Evolutionary conservation across 768 basidiomycete species (phyloP), one percentile per base, ranked within the genome.

Genomic region (Leccinum subgranulosum): DNA sequence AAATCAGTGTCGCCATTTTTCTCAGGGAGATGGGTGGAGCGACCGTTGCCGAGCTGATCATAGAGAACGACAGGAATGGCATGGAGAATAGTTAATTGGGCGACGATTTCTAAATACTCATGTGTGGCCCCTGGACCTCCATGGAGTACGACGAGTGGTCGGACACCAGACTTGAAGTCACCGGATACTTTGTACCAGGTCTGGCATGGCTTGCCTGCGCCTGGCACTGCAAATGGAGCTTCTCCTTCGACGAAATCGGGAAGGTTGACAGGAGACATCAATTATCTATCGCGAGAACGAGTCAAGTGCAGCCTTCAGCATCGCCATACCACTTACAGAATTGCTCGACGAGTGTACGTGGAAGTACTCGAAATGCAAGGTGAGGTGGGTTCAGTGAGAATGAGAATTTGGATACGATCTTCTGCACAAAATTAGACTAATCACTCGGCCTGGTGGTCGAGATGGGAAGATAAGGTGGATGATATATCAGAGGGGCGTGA

Each of bases 1-100:
- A 85, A 85, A 12, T 43, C 39, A 2, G 64, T 59, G 31, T 77
- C 74, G 14, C 71, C 73, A 6, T 64, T 73, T 61, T 80, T 83
- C 58, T 83, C 79, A 9, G 66, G 77, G 19, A 84, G 72, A 60
- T 83, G 81, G 9, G 82, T 82, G 12, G 83, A 85, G 25, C 69
- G 68, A n/a, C 82, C 82, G 55, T 69, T 76, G 8, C 83, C 84
- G 47, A 85, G 56, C 63, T 85, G 84, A 64, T 83, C 81, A 68
- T 85, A 84, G 48, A 83, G 62, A 41, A 86, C 62, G 61, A 84
- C 73, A 11, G 82, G 81, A 48, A 79, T 80, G 29, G 60, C 49
- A 54, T 72, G 63, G 10, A 66, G 61, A 6, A 58, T 55, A 25
- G 75, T 71, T 48, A 83, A 72, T 47, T 78, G 76, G 39, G 73